Percentiles rank a stretch among this genome's conserved stretches.
Evolutionary conservation across 768 basidiomycete genomes (phyloP).

Genomic region (Auriscalpium microsporum): DNA sequence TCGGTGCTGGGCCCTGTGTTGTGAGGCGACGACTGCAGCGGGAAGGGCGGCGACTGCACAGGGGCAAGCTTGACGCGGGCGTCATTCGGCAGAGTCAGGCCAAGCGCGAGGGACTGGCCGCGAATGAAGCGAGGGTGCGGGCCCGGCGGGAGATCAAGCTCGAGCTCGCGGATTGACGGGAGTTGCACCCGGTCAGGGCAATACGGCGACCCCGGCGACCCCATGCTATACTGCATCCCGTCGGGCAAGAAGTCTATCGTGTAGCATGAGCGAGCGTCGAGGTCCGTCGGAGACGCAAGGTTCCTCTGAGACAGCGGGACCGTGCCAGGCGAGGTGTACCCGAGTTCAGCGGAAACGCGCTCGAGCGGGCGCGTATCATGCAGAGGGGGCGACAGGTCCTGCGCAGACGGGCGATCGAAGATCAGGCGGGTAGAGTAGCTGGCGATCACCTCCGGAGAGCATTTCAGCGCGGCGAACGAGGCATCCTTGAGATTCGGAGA

Average conservation of each 20-base stretch:
- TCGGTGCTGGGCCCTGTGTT: neutral
- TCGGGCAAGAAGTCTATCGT: too few species aligned
- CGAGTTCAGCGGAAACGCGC: too few species aligned
- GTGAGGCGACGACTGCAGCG: neutral
- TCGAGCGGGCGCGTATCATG: neutral
- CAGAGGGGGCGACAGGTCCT: neutral
- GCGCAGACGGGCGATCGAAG: neutral
- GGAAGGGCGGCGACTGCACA: neutral
- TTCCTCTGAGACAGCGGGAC: too few species aligned
- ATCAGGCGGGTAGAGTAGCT: neutral
- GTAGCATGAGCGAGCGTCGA: too few species aligned
- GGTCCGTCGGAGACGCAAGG: too few species aligned
- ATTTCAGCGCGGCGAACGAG: neutral
- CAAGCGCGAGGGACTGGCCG: neutral
- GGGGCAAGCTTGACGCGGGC: neutral
- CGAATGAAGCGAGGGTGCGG: neutral
- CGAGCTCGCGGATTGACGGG: neutral
- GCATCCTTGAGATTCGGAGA: neutral
- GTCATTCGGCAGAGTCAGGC: neutral
- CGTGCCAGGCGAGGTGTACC: too few species aligned
- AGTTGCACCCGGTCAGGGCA: too few species aligned
- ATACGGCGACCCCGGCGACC: too few species aligned
- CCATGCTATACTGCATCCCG: too few species aligned
- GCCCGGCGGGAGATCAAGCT: neutral
- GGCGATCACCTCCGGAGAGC: neutral